phyloP scores from a whole-genome alignment of 805 yeast genomes.

The Spathaspora girioi region DNA sequence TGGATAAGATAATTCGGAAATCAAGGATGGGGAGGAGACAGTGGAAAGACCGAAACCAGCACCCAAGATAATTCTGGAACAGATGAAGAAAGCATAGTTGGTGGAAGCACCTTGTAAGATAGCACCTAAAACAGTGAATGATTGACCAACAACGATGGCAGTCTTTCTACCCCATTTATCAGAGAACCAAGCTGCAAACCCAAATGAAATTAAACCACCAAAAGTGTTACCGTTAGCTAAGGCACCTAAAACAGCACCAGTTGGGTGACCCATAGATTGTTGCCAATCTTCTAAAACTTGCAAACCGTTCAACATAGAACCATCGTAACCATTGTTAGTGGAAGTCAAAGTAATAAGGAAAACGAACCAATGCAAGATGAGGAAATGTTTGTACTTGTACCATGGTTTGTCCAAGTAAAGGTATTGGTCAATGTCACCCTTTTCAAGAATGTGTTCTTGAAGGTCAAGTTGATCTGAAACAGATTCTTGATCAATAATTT shows the following conservation, averaged over 20 bases:
- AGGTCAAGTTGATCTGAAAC: constrained; percentile 1
- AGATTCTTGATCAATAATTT: constrained; percentile 5
- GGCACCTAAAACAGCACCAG: constrained; percentile 38
- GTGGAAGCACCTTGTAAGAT: constrained; percentile 35
- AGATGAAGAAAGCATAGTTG: constrained; percentile 37
- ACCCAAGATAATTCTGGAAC: constrained; percentile 47
- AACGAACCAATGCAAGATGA: constrained; percentile 32
- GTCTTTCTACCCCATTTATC: constrained; percentile 43
- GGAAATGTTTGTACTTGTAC: constrained; percentile 35
- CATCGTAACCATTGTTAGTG: constrained; percentile 47
- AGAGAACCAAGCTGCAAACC: constrained; percentile 20
- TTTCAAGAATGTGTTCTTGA: not conserved
- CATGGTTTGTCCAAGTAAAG: constrained; percentile 20
- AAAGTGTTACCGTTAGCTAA: constrained; percentile 39
- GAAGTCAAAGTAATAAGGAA: constrained; percentile 43
- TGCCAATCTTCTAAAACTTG: constrained; percentile 44
- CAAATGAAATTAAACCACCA: constrained; percentile 33
- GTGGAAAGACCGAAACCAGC: constrained; percentile 39
- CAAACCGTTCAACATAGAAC: constrained; percentile 48
- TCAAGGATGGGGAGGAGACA: constrained; percentile 45
- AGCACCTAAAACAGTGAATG: constrained; percentile 28
- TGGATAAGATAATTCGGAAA: constrained; percentile 51
- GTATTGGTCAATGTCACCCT: constrained; percentile 12
- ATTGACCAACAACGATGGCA: constrained; percentile 21
- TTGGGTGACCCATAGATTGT: constrained; percentile 33